A percentile compares a stretch with the other conserved stretches of the same genome.
phyloP scores from a whole-genome alignment of 2,329 filamentous ascomycete genomes.

The Cladosporium sp. region DNA sequence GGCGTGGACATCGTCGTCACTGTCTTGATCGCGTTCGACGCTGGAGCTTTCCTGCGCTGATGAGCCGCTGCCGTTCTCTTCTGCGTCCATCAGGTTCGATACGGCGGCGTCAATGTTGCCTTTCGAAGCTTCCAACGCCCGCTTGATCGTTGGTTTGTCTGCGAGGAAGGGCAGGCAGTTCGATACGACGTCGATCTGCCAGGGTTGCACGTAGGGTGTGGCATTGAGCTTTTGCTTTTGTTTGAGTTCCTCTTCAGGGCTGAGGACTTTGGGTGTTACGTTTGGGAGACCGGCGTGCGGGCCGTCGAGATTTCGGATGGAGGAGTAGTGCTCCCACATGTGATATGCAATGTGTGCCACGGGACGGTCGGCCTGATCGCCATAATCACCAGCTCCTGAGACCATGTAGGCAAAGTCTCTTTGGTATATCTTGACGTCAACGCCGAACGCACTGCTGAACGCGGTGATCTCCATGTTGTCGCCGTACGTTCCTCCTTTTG shows the following conservation, averaged over 20 bases:
- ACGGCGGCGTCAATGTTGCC: conserved; percentile 54
- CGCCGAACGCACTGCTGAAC: conserved; percentile 58
- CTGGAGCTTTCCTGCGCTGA: conserved; percentile 45
- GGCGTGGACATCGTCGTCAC: conserved; percentile 44
- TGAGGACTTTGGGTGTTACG: conserved; percentile 37
- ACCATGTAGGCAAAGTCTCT: conserved; percentile 49
- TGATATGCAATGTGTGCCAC: conserved; percentile 46
- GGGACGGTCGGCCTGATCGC: conserved; percentile 26
- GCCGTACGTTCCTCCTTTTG: conserved; percentile 57
- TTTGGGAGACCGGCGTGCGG: conserved; percentile 54
- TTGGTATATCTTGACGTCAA: conserved; percentile 61
- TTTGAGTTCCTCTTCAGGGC: conserved; percentile 38
- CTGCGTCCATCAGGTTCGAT: conserved; percentile 47
- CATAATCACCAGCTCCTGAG: conserved; percentile 35
- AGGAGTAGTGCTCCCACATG: conserved; percentile 64
- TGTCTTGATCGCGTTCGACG: conserved; percentile 49
- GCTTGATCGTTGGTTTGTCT: conserved; percentile 48
- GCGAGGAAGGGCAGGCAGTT: conserved; percentile 49
- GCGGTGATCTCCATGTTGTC: conserved; percentile 66
- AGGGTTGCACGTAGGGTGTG: conserved; percentile 42
- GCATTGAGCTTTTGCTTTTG: conserved; percentile 35
- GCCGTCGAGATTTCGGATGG: conserved; percentile 57
- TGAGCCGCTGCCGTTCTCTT: conserved; percentile 40
- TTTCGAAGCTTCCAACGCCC: conserved; percentile 49
- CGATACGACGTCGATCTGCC: conserved; percentile 53